These are phyloP conservation scores for Fusarium pseudocircinatum DNA, from an alignment of 2,329 filamentous ascomycete species.

Conservation along the genomic window DNA sequence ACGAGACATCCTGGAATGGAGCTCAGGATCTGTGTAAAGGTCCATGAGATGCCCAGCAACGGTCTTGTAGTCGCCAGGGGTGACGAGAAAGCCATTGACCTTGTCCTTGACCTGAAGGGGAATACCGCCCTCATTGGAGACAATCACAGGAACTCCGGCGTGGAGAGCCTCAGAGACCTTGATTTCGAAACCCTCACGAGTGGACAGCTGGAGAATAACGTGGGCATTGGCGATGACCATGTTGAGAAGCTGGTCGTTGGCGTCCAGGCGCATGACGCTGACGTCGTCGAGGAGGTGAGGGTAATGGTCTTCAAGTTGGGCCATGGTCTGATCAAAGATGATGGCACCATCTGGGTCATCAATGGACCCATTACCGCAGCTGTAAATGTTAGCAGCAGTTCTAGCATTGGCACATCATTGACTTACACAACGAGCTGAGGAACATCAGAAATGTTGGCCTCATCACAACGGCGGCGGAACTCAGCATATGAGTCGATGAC, in stretches of 20 bases:
- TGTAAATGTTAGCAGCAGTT: conserved; percentile 22
- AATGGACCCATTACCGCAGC: conserved; percentile 79
- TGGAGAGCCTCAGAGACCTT: conserved; percentile 87
- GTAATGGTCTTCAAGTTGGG: conserved; percentile 71
- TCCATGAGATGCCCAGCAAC: conserved; percentile 74
- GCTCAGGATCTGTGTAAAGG: conserved; percentile 71
- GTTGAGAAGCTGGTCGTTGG: conserved; percentile 84
- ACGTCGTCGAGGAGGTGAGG: conserved; percentile 71
- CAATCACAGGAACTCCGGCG: conserved; percentile 81
- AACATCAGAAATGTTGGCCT: conserved; percentile 59
- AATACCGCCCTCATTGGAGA: conserved; percentile 80
- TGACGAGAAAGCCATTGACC: conserved; percentile 78
- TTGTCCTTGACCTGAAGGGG: conserved; percentile 78
- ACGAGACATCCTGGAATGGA: conserved; percentile 73
- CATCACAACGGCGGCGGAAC: conserved; percentile 70
- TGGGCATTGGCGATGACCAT: conserved; percentile 76
- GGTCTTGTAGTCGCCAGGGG: conserved; percentile 73
- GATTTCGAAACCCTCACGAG: conserved; percentile 84
- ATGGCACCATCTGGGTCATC: conserved; percentile 81
- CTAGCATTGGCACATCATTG: background rate
- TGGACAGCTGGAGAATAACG: conserved; percentile 81
- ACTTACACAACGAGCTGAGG: conserved; percentile 76
- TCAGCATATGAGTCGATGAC: conserved; percentile 80
- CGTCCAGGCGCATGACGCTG: conserved; percentile 79
- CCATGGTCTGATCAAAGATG: conserved; percentile 77